Base-by-base conservation (phyloP, 1,284 basidiomycete genomes). In the Tranzscheliella williamsii region DNA sequence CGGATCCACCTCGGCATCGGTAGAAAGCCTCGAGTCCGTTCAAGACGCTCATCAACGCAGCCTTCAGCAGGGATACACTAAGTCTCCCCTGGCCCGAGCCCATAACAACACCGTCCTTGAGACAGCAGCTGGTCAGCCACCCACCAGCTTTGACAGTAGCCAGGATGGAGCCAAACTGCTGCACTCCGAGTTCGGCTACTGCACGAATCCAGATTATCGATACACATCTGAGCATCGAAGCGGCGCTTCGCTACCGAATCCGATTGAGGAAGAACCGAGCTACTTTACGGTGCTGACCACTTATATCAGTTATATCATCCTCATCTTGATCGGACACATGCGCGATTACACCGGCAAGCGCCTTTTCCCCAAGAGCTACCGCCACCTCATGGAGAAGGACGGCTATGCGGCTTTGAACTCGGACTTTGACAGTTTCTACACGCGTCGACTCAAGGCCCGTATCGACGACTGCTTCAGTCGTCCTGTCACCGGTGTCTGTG, bases 361-460 rank as follows among this genome's bases (percentile, higher is more conserved):
- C 24, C 83, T 96, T 53, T 82, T 84, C 65, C 84, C 87, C 9
- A 78, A 83, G 20, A 81, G 83, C 42, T 97, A 92, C 78, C 82
- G 82, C 48, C 90, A 97, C 78, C 53, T 77, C 42, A 52, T 70
- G 40, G 74, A 76, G 48, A 45, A 47, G 33, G 65, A 77, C 36
- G 75, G 75, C 34, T 95, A 96, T 75, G 95, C 94, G 2, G 89
- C 95, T 12, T 83, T 98, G 60, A 95, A 93, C 80, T 95, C 92
- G 24, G 94, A 98, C 79, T 98, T 97, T 71, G 95, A 98, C 80
- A 97, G 93, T 23, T 99, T 98, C 82, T 98, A 97, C 82, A 96
- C 92, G 47, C 89, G 94, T 51, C 87, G 93, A 7, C 84, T 98
- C 67, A 98, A 98, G 80, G 82, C 84, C 20, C 89, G 94, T 45